Percentiles rank a stretch among this genome's conserved stretches.
These are phyloP conservation scores for Neurospora sp. DNA, from an alignment of 495 filamentous ascomycete genomes.

Conservation along the genomic window DNA sequence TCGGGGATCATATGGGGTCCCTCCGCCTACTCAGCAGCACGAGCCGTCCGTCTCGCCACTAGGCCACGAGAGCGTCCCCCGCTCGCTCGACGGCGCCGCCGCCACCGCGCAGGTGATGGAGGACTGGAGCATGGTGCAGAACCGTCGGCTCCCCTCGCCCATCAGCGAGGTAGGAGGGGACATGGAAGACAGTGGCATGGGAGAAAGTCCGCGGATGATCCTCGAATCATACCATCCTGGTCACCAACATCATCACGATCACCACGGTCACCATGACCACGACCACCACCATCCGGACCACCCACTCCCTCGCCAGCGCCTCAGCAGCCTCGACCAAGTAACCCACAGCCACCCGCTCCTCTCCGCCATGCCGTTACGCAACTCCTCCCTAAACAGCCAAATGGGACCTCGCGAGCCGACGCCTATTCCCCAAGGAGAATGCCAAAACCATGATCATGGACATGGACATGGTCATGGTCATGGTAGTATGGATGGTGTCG, in stretches of 20 bases:
- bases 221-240: conserved; percentile 19
- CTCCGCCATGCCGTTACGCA: conserved; percentile 11
- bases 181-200: conserved; percentile 23
- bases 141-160: conserved; percentile 55
- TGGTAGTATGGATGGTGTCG: conserved; percentile 16
- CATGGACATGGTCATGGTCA: conserved; percentile 4
- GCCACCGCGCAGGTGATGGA: conserved; percentile 22
- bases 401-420: neutral
- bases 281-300: conserved; percentile 7
- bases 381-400: neutral
- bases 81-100: conserved; percentile 27
- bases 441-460: neutral
- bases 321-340: conserved; percentile 7
- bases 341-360: conserved; percentile 28
- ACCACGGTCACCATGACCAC: conserved; percentile 8
- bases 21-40: conserved; percentile 24
- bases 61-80: conserved; percentile 20
- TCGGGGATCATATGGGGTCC: conserved; percentile 5
- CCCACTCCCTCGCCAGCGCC: conserved; percentile 13
- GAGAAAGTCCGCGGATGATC: conserved; percentile 26
- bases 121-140: conserved; percentile 38
- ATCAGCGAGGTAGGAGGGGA: conserved; percentile 54
- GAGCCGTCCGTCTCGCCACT: conserved; percentile 1
- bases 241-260: conserved; percentile 12
- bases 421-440: neutral